Conservation (phyloP, 345 rosid species). For the Rhodamnia rubescens region DNA sequence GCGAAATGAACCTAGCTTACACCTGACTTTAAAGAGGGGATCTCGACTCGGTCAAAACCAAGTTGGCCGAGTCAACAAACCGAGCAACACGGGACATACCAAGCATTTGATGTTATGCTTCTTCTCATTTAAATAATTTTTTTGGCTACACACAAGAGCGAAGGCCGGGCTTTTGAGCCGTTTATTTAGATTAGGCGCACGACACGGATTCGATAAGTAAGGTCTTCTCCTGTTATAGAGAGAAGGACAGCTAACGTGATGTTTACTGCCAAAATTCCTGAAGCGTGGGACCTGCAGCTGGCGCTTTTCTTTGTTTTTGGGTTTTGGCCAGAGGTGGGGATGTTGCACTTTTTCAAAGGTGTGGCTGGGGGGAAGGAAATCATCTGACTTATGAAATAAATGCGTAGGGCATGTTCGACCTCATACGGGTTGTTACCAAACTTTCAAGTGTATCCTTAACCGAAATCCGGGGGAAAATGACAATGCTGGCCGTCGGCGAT, state of each 20-base stretch:
- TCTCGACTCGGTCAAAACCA: not conserved
- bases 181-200: not conserved
- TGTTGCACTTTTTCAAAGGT: not conserved
- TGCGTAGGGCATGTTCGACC: not conserved
- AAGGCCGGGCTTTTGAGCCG: not conserved
- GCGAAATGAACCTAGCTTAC: no score
- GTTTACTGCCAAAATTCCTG: not conserved
- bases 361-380: not conserved
- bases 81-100: not conserved
- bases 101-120: not conserved
- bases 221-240: not conserved
- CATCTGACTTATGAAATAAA: not conserved
- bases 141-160: not conserved
- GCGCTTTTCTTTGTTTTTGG: not conserved
- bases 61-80: not conserved
- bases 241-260: not conserved
- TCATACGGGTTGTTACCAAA: not conserved
- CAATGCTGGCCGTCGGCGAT: fast-evolving
- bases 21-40: not conserved
- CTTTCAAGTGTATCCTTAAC: not conserved
- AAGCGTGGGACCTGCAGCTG: not conserved
- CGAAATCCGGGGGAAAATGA: not conserved
- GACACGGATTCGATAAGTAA: not conserved
- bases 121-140: not conserved
- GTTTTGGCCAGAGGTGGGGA: not conserved